These are phyloP conservation scores for Verbascum thapsus DNA, from an alignment of 257 asterid species.

Conservation along the genomic window DNA sequence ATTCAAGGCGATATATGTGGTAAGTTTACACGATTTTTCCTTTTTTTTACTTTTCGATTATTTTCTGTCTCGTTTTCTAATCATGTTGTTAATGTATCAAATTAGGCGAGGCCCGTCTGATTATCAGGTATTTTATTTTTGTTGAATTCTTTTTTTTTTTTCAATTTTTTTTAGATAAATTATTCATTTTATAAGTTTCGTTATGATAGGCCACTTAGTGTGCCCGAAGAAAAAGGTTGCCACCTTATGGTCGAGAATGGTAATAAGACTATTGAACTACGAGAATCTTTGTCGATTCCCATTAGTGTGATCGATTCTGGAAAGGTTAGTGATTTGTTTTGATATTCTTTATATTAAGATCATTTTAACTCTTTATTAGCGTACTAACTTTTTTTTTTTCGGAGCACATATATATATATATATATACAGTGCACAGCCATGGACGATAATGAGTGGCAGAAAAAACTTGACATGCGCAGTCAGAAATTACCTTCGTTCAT, in stretches of 20 bases:
- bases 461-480: constrained; percentile 32
- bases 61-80: constrained; percentile 25
- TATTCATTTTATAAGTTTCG: constrained; percentile 6
- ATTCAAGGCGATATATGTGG: constrained; percentile 62
- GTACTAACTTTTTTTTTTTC: too few relatives aligned
- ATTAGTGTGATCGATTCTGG: constrained; percentile 60
- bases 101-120: constrained; percentile 66
- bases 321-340: constrained; percentile 43
- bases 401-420: too few relatives aligned
- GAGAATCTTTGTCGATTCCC: constrained; percentile 54
- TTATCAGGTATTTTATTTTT: constrained; percentile 64
- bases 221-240: constrained; percentile 56
- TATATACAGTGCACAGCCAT: constrained; percentile 52
- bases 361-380: constrained; percentile 1
- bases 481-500: constrained; percentile 57
- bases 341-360: constrained; percentile 9
- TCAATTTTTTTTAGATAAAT: background rate
- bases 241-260: constrained; percentile 34
- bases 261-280: constrained; percentile 34
- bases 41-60: background rate
- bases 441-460: constrained; percentile 48
- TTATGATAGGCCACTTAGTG: constrained; percentile 52
- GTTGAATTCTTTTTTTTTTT: background rate
- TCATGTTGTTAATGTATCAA: constrained; percentile 19
- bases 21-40: constrained; percentile 47